phyloP scores from a whole-genome alignment of 208 protist genomes.

The Crithidia bombi region DNA sequence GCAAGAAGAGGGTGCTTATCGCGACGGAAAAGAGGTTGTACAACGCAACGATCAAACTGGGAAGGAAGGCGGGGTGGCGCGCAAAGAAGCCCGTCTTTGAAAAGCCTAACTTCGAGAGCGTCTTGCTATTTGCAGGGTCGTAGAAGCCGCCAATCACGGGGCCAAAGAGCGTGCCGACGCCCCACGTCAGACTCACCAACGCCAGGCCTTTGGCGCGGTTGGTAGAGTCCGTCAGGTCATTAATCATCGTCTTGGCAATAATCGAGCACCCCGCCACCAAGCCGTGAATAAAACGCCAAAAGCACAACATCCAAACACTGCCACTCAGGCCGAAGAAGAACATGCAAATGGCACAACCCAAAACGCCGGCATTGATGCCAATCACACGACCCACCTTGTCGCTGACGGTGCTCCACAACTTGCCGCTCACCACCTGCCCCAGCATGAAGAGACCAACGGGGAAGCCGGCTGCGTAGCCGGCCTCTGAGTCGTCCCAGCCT shows the following conservation, averaged over 20 bases:
- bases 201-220: conserved; percentile 93
- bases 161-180: conserved; percentile 73
- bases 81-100: conserved; percentile 40
- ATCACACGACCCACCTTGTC: conserved; percentile 72
- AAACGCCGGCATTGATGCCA: conserved; percentile 55
- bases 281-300: conserved; percentile 83
- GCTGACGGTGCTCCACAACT: conserved; percentile 72
- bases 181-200: conserved; percentile 95
- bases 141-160: conserved; percentile 77
- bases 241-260: conserved; percentile 83
- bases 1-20: conserved; percentile 46
- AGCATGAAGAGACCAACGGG: conserved; percentile 84
- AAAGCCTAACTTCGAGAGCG: conserved; percentile 28
- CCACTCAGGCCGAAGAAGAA: conserved; percentile 72
- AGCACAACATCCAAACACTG: conserved; percentile 59
- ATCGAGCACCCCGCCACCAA: conserved; percentile 68
- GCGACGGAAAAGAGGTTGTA: conserved; percentile 65
- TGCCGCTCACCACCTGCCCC: conserved; percentile 76
- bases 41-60: conserved; percentile 46
- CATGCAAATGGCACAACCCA: conserved; percentile 53
- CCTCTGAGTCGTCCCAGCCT: conserved; percentile 33
- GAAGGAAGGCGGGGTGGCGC: conserved; percentile 73
- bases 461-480: conserved; percentile 69
- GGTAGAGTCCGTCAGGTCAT: conserved; percentile 79
- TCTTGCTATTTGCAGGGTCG: conserved; percentile 57